Percentiles rank a stretch among this genome's conserved stretches.
Evolutionary conservation across 257 asterid genomes (phyloP).

Genomic region (Primulina huaijiensis): DNA sequence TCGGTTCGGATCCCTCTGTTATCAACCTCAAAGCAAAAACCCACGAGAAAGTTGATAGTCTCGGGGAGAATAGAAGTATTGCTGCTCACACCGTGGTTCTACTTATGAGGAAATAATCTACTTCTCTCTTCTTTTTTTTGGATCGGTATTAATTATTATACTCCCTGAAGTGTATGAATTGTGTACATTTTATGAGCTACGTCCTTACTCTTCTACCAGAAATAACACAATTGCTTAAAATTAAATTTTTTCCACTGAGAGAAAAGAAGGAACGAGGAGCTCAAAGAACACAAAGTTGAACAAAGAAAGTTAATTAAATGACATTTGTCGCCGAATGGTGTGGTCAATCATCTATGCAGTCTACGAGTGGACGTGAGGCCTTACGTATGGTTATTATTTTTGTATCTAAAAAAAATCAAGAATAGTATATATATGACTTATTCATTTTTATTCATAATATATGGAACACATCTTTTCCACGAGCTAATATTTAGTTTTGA

Average conservation of each 20-base stretch:
- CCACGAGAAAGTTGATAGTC: slow-evolving; percentile 96
- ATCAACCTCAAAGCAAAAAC: slow-evolving; percentile 93
- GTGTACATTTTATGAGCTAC: too few species aligned
- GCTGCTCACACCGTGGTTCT: slow-evolving; percentile 95
- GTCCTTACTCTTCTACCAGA: too few species aligned
- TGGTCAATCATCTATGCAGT: neutral
- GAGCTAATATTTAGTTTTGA: too few species aligned
- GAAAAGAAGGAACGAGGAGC: neutral
- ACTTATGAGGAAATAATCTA: slow-evolving; percentile 38
- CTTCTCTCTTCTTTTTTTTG: too few species aligned
- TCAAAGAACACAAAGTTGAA: neutral
- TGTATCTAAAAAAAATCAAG: too few species aligned
- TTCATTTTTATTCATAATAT: too few species aligned
- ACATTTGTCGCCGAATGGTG: neutral
- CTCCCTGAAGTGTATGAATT: too few species aligned
- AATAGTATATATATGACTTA: neutral
- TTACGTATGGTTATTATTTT: too few species aligned
- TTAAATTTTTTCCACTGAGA: too few species aligned
- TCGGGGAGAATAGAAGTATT: slow-evolving; percentile 92
- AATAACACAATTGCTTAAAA: too few species aligned
- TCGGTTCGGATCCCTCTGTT: slow-evolving; percentile 76
- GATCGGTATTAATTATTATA: too few species aligned
- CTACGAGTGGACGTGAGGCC: neutral
- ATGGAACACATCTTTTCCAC: too few species aligned
- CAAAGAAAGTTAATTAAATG: neutral